Evolutionary conservation across 371 early-diverging fungal genomes (phyloP).

Genomic region (Mortierella sp.): DNA sequence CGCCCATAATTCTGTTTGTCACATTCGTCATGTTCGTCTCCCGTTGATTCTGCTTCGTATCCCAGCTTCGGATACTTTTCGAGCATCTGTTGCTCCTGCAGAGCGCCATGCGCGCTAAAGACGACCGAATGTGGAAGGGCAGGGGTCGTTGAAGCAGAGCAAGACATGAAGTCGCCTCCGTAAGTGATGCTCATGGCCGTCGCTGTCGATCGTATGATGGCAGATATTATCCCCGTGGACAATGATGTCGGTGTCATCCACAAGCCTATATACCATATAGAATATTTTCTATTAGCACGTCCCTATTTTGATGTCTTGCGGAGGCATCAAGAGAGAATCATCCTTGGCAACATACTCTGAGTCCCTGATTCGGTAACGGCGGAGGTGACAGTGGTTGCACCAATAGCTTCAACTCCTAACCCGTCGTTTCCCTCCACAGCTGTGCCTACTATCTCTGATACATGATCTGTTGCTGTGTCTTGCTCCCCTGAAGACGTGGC

Average conservation of each 20-base stretch:
- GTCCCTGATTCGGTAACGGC: no score
- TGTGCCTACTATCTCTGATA: no score
- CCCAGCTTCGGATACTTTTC: no score
- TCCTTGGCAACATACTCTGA: no score
- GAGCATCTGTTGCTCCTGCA: not conserved
- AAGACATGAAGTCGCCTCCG: not conserved
- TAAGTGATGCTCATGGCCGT: slow-evolving; percentile 1
- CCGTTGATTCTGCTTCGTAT: no score
- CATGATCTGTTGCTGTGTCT: not conserved
- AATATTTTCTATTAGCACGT: no score
- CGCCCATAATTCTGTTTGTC: no score
- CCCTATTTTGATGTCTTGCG: no score
- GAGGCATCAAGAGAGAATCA: no score
- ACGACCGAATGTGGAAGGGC: not conserved
- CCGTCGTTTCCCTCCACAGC: not conserved
- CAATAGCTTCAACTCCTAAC: no score
- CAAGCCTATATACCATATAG: not conserved
- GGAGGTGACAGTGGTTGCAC: not conserved
- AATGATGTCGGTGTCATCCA: not conserved
- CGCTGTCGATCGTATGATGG: slow-evolving; percentile 9
- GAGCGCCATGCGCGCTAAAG: not conserved
- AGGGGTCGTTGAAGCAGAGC: slow-evolving; percentile 20
- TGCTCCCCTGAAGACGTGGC: not conserved
- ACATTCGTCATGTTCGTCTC: not conserved
- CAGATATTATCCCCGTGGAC: slow-evolving; percentile 8